Evolutionary conservation across 148 eudicot genomes (phyloP), one percentile per base, ranked within the genome.

Genomic region (Rhododendron ovatum): DNA sequence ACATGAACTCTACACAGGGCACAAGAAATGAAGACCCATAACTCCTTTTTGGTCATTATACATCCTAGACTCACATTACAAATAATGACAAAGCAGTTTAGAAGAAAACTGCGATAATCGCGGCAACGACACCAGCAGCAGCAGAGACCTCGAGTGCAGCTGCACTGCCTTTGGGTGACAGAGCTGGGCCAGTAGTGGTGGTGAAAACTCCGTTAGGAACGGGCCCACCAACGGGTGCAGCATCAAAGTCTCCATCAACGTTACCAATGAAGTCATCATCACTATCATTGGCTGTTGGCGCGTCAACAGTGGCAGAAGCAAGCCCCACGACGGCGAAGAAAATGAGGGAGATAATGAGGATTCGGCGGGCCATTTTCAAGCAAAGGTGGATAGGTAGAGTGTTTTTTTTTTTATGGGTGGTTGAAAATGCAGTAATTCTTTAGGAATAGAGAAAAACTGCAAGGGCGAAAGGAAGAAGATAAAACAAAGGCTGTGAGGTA

Each of bases 181-280:
- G 57, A 28, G 79, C 41, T 8, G 78, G 85, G 8, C 37, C 85
- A 43, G 5, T n/a, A 15, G 51, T 26, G n/a, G 83, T 24, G 50
- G 37, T 10, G 26, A 78, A 85, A 76, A 61, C 76, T 33, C 76
- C 83, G 4, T 26, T 77, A 14, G 81, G 71, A 50, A 76, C 81
- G 6, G 86, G 81, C 55, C 71, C 69, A 41, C 82, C 82, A 28
- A 78, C 65, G 69, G 81, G 67, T 18, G 75, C 87, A 26, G 73
- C 75, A 28, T 77, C 86, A 0, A 41, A 7, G 28, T 33, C 26
- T 6, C 84, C 84, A n/a, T 43, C n/a, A 43, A 50, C 5, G 11
- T 80, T 53, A 14, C 83, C 83, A 9, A 26, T 18, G 15, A 13
- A 6, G 50, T 47, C 50, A 35, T 7, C 30, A 0, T 37, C 57